Evolutionary conservation across 371 early-diverging fungal genomes (phyloP).

Genomic region (Furculomyces boomerangus): DNA sequence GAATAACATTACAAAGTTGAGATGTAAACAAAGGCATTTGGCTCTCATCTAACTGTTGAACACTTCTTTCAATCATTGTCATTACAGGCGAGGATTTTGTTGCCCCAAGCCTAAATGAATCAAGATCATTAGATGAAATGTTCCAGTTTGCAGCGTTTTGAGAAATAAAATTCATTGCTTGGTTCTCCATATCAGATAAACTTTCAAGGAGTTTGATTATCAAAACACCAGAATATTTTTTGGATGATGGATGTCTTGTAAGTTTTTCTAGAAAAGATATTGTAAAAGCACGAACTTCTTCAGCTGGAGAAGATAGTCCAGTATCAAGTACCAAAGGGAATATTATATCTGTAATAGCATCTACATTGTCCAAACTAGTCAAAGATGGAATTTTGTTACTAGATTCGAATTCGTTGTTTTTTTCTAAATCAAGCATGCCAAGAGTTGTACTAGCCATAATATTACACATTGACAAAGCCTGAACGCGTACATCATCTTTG

Average conservation of each 20-base stretch:
- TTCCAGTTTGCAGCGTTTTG: conserved; percentile 78
- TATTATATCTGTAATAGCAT: conserved; percentile 36
- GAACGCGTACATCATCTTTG: conserved; percentile 73
- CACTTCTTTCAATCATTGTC: conserved; percentile 61
- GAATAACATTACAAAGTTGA: conserved; percentile 43
- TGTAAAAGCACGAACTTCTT: conserved; percentile 74
- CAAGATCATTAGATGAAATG: conserved; percentile 73
- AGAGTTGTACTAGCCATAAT: conserved; percentile 61
- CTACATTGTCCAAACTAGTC: too few relatives aligned
- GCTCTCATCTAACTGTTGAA: conserved; percentile 47
- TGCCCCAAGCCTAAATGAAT: conserved; percentile 45
- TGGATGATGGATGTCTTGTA: conserved; percentile 50
- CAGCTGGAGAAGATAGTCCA: conserved; percentile 66
- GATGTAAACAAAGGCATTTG: conserved; percentile 42
- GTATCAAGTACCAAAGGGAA: conserved; percentile 71
- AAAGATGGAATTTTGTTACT: background rate
- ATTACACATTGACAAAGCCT: conserved; percentile 64
- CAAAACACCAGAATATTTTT: conserved; percentile 50
- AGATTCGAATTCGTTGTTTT: background rate
- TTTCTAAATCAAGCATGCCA: conserved; percentile 49
- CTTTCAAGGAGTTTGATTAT: conserved; percentile 60
- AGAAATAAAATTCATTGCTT: conserved; percentile 62
- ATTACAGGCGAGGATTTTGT: conserved; percentile 32
- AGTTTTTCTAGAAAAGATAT: conserved; percentile 63
- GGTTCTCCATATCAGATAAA: conserved; percentile 58